Evolutionary conservation across 2,329 filamentous ascomycete species (phyloP).

Genomic region (Pseudonectria foliicola): DNA sequence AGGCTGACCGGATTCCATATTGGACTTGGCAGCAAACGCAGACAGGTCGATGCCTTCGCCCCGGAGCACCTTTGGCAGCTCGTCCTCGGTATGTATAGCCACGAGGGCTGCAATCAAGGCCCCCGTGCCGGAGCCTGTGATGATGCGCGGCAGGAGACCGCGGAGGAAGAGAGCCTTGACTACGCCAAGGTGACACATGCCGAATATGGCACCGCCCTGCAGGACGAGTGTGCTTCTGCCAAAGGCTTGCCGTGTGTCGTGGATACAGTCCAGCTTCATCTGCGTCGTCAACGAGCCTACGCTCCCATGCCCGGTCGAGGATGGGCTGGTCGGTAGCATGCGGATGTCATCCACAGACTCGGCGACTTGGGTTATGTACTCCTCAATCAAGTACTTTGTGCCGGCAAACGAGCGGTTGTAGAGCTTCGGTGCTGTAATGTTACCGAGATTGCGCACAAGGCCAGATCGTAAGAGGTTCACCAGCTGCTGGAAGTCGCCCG

Average conservation of each 20-base stretch:
- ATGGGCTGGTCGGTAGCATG: slow-evolving; percentile 51
- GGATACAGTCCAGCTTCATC: slow-evolving; percentile 76
- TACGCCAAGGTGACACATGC: slow-evolving; percentile 82
- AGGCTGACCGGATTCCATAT: slow-evolving; percentile 23
- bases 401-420: slow-evolving; percentile 83
- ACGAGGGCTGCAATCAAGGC: slow-evolving; percentile 85
- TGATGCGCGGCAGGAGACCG: slow-evolving; percentile 78
- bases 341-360: slow-evolving; percentile 73
- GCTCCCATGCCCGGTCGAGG: slow-evolving; percentile 24
- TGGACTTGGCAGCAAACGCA: slow-evolving; percentile 54
- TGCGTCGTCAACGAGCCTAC: slow-evolving; percentile 53
- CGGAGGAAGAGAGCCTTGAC: slow-evolving; percentile 79
- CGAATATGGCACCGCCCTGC: slow-evolving; percentile 87
- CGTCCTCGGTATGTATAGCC: slow-evolving; percentile 78
- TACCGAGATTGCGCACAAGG: slow-evolving; percentile 78
- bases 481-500: slow-evolving; percentile 65
- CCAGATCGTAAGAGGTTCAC: slow-evolving; percentile 76
- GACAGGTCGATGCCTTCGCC: slow-evolving; percentile 77
- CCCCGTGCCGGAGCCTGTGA: slow-evolving; percentile 84
- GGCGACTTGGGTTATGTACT: slow-evolving; percentile 82
- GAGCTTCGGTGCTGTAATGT: slow-evolving; percentile 73
- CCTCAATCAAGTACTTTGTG: slow-evolving; percentile 84
- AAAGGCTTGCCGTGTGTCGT: slow-evolving; percentile 82
- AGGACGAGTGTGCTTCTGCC: slow-evolving; percentile 79
- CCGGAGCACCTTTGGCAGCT: slow-evolving; percentile 68